Conservation (phyloP, 495 filamentous ascomycete genomes). For the Penicillium dipodomyicola region DNA sequence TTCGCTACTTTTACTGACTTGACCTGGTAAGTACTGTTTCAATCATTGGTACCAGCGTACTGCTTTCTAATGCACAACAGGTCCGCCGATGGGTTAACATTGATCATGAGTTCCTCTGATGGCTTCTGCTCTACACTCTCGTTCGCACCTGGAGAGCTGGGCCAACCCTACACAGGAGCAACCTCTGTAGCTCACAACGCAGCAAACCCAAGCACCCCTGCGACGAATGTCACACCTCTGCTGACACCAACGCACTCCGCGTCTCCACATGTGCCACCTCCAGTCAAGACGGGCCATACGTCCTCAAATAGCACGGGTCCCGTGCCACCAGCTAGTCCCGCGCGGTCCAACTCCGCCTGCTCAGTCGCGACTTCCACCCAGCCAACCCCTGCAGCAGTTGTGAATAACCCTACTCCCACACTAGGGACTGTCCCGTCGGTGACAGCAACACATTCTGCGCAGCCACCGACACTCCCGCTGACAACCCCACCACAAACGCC, state of each 20-base stretch:
- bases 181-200: constrained; percentile 51
- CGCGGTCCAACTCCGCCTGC: constrained; percentile 80
- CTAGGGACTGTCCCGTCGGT: constrained; percentile 71
- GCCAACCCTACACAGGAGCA: constrained; percentile 75
- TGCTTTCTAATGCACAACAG: constrained; percentile 45
- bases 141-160: constrained; percentile 81
- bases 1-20: constrained; percentile 97
- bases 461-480: constrained; percentile 55
- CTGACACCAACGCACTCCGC: constrained; percentile 63
- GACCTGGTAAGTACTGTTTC: constrained; percentile 66
- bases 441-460: constrained; percentile 62
- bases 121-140: constrained; percentile 93
- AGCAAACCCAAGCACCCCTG: constrained; percentile 42
- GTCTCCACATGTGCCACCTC: constrained; percentile 58
- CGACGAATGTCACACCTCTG: constrained; percentile 59
- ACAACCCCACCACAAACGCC: constrained; percentile 84
- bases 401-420: constrained; percentile 77
- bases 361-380: constrained; percentile 65
- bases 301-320: constrained; percentile 29
- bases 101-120: constrained; percentile 95
- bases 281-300: constrained; percentile 51
- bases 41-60: constrained; percentile 20
- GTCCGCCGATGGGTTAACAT: constrained; percentile 87
- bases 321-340: constrained; percentile 66
- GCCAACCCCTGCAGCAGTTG: constrained; percentile 36